Percentiles rank a stretch among this genome's conserved stretches.
Evolutionary conservation across 139 green algal species (phyloP).

Genomic region (Micromonas pusilla): DNA sequence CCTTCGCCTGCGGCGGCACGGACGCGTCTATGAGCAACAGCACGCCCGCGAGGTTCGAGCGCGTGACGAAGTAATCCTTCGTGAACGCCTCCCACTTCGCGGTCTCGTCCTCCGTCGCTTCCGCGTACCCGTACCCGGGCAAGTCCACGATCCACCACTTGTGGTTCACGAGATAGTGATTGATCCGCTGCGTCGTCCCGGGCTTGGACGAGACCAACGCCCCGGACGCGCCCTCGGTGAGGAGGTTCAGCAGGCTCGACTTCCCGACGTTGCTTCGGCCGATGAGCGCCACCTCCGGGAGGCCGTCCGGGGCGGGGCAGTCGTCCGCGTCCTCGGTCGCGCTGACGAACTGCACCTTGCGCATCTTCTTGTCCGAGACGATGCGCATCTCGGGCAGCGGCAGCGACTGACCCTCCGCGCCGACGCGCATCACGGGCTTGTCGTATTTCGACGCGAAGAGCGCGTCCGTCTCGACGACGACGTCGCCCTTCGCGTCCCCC

Average conservation of each 20-base stretch:
- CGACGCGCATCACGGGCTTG: constrained; percentile 6
- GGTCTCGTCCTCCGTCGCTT: constrained; percentile 16
- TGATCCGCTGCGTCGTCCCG: constrained; percentile 86
- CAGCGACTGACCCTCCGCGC: constrained; percentile 12
- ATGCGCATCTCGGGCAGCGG: background rate
- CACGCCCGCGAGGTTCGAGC: constrained; percentile 60
- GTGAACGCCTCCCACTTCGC: constrained; percentile 72
- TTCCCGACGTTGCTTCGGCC: constrained; percentile 92
- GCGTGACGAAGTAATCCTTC: constrained; percentile 64
- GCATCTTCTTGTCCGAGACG: constrained; percentile 16
- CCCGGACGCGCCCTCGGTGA: constrained; percentile 64
- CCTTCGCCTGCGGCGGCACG: constrained; percentile 63
- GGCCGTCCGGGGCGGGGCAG: background rate
- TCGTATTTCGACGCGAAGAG: background rate
- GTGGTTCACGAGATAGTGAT: constrained; percentile 87
- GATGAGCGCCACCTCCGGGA: constrained; percentile 87
- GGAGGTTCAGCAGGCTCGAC: constrained; percentile 85
- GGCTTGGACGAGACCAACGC: constrained; percentile 82
- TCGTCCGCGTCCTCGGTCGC: background rate
- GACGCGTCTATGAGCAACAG: constrained; percentile 76
- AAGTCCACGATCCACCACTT: constrained; percentile 87
- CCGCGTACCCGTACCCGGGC: constrained; percentile 81
- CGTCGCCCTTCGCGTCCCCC: background rate
- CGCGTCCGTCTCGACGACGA: background rate
- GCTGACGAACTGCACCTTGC: background rate